Evolutionary conservation across 179 eudicot genomes (phyloP).

Genomic region (Vitellaria paradoxa): DNA sequence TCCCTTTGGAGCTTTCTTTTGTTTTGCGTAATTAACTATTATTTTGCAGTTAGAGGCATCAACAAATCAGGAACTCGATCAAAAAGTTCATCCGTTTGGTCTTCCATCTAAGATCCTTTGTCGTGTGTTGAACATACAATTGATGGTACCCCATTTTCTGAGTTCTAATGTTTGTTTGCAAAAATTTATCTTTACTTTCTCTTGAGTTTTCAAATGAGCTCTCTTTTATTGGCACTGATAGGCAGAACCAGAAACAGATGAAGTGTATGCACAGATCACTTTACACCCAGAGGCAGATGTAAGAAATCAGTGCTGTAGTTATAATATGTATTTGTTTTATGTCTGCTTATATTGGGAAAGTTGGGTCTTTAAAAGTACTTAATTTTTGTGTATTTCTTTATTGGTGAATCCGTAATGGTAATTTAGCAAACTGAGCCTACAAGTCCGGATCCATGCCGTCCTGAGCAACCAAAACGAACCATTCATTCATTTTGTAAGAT

Average conservation of each 20-base stretch:
- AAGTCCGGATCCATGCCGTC: slow-evolving; percentile 44
- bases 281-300: slow-evolving; percentile 65
- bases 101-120: slow-evolving; percentile 76
- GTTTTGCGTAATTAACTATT: not conserved
- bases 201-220: slow-evolving; percentile 3
- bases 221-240: slow-evolving; percentile 17
- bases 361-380: not conserved
- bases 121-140: slow-evolving; percentile 39
- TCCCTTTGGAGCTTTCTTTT: not conserved
- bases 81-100: slow-evolving; percentile 51
- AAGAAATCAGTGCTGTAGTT: slow-evolving; percentile 21
- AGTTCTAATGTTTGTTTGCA: not conserved
- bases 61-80: slow-evolving; percentile 56
- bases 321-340: not conserved
- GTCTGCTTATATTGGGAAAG: not conserved
- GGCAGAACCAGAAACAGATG: slow-evolving; percentile 88
- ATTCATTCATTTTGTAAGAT: slow-evolving; percentile 67
- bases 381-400: not conserved
- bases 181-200: not conserved
- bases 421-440: slow-evolving; percentile 61
- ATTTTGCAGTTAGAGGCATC: slow-evolving; percentile 64
- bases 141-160: slow-evolving; percentile 36
- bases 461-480: slow-evolving; percentile 46
- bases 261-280: slow-evolving; percentile 80
- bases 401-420: slow-evolving; percentile 6